A percentile compares a stretch with the other conserved stretches of the same genome.
phyloP scores from a whole-genome alignment of 805 yeast species.

The Cyberlindnera bimundalis region DNA sequence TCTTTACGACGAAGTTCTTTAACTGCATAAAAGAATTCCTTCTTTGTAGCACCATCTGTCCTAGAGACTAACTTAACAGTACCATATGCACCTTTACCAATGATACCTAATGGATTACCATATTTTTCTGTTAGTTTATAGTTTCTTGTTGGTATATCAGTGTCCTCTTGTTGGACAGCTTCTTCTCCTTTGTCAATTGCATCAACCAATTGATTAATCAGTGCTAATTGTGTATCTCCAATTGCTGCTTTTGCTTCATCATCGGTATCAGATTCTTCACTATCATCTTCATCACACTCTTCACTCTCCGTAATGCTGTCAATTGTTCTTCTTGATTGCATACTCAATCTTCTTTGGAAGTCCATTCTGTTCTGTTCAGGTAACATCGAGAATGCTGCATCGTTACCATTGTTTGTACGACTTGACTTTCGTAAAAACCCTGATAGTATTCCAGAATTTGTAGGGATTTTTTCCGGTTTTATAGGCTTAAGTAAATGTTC shows the following conservation, averaged over 20 bases:
- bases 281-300: slow-evolving; percentile 6
- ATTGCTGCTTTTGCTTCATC: slow-evolving; percentile 36
- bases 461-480: slow-evolving; percentile 26
- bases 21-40: slow-evolving; percentile 89
- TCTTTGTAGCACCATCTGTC: slow-evolving; percentile 67
- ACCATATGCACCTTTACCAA: slow-evolving; percentile 98
- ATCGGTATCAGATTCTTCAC: not conserved
- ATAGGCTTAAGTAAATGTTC: slow-evolving; percentile 23
- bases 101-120: slow-evolving; percentile 50
- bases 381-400: slow-evolving; percentile 27
- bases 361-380: slow-evolving; percentile 29
- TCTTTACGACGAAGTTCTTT: slow-evolving; percentile 96
- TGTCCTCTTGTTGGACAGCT: not conserved
- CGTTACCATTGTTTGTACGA: slow-evolving; percentile 13
- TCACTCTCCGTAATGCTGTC: slow-evolving; percentile 20
- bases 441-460: slow-evolving; percentile 20
- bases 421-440: slow-evolving; percentile 23
- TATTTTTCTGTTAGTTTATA: slow-evolving; percentile 42
- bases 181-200: slow-evolving; percentile 40
- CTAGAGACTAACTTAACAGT: slow-evolving; percentile 94
- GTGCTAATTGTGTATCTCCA: slow-evolving; percentile 44
- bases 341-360: slow-evolving; percentile 27
- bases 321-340: slow-evolving; percentile 25
- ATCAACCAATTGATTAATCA: slow-evolving; percentile 45
- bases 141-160: slow-evolving; percentile 21